A percentile compares a stretch with the other conserved stretches of the same genome.
Evolutionary conservation across 768 basidiomycete species (phyloP).

Genomic region (Krasilnikovozyma curviuscula): DNA sequence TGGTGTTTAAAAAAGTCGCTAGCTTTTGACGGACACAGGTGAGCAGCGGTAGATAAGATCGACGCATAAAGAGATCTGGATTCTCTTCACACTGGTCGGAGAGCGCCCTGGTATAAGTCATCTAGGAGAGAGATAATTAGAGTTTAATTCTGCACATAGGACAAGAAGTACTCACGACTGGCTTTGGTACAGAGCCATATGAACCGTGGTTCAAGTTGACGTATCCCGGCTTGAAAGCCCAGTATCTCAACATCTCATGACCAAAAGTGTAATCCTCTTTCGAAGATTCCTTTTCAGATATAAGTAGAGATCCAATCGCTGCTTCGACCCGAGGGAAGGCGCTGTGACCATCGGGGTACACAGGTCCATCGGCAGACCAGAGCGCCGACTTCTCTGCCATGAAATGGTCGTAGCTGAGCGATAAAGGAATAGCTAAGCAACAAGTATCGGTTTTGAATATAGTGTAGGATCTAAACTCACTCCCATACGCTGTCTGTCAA

Average conservation of each 20-base stretch:
- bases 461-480: not conserved
- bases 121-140: constrained; percentile 17
- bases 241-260: constrained; percentile 4
- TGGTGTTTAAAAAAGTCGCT: not conserved
- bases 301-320: not conserved
- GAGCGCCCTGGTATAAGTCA: constrained; percentile 21
- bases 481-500: constrained; percentile 1
- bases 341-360: too few relatives aligned
- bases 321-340: too few relatives aligned
- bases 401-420: constrained; percentile 1
- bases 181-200: constrained; percentile 9
- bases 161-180: not conserved
- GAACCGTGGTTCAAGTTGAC: constrained; percentile 27
- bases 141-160: not conserved
- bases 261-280: not conserved
- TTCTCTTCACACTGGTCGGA: constrained; percentile 21
- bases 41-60: constrained; percentile 19
- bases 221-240: constrained; percentile 9
- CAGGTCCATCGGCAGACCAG: constrained; percentile 3
- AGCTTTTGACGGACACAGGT: constrained; percentile 17
- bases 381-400: not conserved
- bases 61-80: constrained; percentile 26
- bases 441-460: not conserved
- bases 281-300: not conserved
- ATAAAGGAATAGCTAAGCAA: not conserved